Evolutionary conservation across 1,139 yeast species (phyloP), one percentile per base, ranked within the genome.

Genomic region (Suhomyces maxii): DNA sequence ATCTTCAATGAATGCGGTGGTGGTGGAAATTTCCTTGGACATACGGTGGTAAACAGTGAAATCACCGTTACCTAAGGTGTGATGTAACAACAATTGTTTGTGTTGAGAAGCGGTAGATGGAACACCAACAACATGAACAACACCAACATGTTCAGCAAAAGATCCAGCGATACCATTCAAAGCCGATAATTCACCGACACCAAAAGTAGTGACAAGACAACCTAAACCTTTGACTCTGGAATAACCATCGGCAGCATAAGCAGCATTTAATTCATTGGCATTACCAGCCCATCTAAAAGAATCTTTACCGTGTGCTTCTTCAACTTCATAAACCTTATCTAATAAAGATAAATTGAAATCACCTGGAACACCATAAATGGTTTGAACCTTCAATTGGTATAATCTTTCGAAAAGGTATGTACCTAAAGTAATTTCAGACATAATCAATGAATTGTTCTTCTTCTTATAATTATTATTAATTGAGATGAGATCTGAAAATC

Each of bases 1-100:
- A 63, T 84, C 86, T 42, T 80, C 77, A 60, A 89, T 68, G 63
- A 83, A 76, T 39, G 83, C 81, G 36, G 87, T 75, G 53, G 89
- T 83, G 55, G 77, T 80, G 55, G 86, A 77, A 60, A 88, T 84
- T 65, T 82, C 77, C 53, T 81, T 77, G 42, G 89, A 83, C 73
- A 73, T 68, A 54, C 73, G 64, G 58, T 71, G 76, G 67, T 69
- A 73, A 25, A 71, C 76, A 23, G 76, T 71, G 55, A 70, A 73
- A 57, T 72, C 77, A 37, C 78, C 77, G 53, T 72, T 71, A 40
- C 76, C 77, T 56, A 73, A 67, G 40, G 78, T 73, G 58, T 73
- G 78, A 60, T 72, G 77, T 51, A 72, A 68, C 39, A 68, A 51
- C 40, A 58, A 44, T 49, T 69, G 74, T 52, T 69, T 69, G 14